Base-by-base conservation (phyloP, 805 yeast species). In the Saturnispora bothae region DNA sequence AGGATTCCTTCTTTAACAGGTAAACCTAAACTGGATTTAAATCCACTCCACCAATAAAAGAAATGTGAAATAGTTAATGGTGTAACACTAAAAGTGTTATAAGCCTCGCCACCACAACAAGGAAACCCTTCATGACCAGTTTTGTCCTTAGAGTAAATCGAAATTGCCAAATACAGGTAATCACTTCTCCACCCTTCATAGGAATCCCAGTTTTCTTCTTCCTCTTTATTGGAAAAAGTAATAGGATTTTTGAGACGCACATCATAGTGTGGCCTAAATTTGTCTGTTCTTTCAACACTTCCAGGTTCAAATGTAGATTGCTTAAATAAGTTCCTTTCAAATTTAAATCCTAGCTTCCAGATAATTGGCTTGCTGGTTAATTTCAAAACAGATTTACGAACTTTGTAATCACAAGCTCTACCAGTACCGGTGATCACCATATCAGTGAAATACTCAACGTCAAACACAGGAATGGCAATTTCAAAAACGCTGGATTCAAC, bases 31-130 rank as follows among this genome's bases (percentile, higher is more conserved):
- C 79, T 77, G 19, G 89, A 79, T n/a, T 79, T 71, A 57, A 89
- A 89, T 46, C 83, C 69, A 25, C 61, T 59, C 95, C 96, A 88
- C 97, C 97, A 92, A 4, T 57, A 53, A 50, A 75, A 76, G 60
- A 92, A 86, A 43, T 76, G 81, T 6, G 61, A 53, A 47, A 89
- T 66, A 0, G 78, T 69, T 4, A 63, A 64, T 2, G 96, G 95
- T 3, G 86, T 68, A 37, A 89, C 59, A 53, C 88, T 94, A 32
- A 83, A 68, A 1, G 86, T 66, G 58, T 88, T 89, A 48, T 77
- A 76, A 9, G 75, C 56, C 9, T 38, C 26, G 1, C 43, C 46
- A 3, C 35, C 38, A 14, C 45, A 25, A 16, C 29, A 64, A 2
- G 46, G 43, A 21, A 43, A 28, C 4, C 42, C 43, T 16, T 36